phyloP scores from a whole-genome alignment of 1,139 yeast genomes.

The Debaryomyces subglobosus region DNA sequence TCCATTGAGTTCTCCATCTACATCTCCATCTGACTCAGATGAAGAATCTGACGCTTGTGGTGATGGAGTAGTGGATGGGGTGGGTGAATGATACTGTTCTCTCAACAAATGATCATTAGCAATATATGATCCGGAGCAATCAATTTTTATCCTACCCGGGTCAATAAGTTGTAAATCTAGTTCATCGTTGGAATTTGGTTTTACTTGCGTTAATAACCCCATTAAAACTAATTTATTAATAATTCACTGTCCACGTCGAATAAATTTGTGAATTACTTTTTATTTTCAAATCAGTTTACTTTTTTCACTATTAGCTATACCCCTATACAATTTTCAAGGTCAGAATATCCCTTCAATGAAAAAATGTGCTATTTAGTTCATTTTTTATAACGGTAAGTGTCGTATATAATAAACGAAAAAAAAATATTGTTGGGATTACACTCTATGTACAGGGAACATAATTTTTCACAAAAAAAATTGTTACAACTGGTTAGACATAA shows the following conservation, averaged over 20 bases:
- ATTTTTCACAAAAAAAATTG: constrained; percentile 1
- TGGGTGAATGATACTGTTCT: constrained; percentile 17
- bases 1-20: constrained; percentile 1
- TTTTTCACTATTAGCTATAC: background rate
- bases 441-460: constrained; percentile 5
- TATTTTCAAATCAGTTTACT: background rate
- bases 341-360: background rate
- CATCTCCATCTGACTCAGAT: constrained; percentile 17
- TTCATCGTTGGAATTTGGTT: constrained; percentile 13
- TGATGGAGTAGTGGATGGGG: constrained; percentile 20
- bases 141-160: constrained; percentile 47
- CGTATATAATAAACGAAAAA: constrained; percentile 2
- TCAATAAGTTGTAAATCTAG: constrained; percentile 31
- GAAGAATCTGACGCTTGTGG: constrained; percentile 22
- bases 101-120: constrained; percentile 47
- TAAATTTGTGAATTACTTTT: background rate
- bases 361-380: background rate
- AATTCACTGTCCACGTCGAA: background rate
- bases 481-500: background rate
- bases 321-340: background rate
- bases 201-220: constrained; percentile 5
- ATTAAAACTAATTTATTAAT: background rate
- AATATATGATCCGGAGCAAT: constrained; percentile 51
- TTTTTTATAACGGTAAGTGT: background rate
- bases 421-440: constrained; percentile 8